Percentiles rank a stretch among this genome's conserved stretches.
These are phyloP conservation scores for Coemansia sp. DNA, from an alignment of 192 early-diverging fungal species.

Conservation along the genomic window DNA sequence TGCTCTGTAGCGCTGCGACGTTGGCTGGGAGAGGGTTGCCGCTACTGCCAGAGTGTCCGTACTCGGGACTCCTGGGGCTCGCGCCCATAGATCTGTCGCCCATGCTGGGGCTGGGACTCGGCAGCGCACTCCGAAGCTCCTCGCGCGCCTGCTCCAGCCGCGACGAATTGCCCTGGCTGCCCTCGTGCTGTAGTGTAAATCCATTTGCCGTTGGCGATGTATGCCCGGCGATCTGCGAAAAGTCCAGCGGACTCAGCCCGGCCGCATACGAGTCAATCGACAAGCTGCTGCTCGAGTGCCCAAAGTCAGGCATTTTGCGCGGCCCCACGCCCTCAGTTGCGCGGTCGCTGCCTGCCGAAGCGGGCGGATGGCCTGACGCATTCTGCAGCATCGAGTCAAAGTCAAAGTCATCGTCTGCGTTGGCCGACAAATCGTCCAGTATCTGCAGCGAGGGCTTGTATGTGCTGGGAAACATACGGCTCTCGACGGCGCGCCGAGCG, in stretches of 20 bases:
- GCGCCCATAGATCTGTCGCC: conserved; percentile 1
- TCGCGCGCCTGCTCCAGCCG: conserved; percentile 27
- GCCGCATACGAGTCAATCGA: conserved; percentile 26
- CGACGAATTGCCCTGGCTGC: not conserved
- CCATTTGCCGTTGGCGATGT: conserved; percentile 25
- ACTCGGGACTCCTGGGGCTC: conserved; percentile 4
- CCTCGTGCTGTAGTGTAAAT: conserved; percentile 10
- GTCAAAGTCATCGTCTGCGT: conserved; percentile 42
- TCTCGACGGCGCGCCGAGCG: conserved; percentile 16
- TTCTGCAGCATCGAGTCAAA: conserved; percentile 46
- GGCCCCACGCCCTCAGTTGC: conserved; percentile 9
- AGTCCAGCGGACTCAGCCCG: conserved; percentile 32
- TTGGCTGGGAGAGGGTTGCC: conserved; percentile 6
- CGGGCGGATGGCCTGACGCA: conserved; percentile 14
- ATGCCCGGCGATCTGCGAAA: conserved; percentile 14
- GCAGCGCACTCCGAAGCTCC: conserved; percentile 18
- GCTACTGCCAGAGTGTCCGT: conserved; percentile 5
- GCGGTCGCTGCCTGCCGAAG: conserved; percentile 7
- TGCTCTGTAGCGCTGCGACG: conserved; percentile 25
- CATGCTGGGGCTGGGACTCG: conserved; percentile 10
- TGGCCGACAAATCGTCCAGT: conserved; percentile 16
- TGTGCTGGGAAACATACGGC: conserved; percentile 28
- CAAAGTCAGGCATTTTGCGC: conserved; percentile 17
- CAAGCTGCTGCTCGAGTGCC: conserved; percentile 21
- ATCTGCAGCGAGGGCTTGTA: conserved; percentile 47